Evolutionary conservation across 768 basidiomycete genomes (phyloP), one percentile per base, ranked within the genome.

Genomic region (Mycena crocata): DNA sequence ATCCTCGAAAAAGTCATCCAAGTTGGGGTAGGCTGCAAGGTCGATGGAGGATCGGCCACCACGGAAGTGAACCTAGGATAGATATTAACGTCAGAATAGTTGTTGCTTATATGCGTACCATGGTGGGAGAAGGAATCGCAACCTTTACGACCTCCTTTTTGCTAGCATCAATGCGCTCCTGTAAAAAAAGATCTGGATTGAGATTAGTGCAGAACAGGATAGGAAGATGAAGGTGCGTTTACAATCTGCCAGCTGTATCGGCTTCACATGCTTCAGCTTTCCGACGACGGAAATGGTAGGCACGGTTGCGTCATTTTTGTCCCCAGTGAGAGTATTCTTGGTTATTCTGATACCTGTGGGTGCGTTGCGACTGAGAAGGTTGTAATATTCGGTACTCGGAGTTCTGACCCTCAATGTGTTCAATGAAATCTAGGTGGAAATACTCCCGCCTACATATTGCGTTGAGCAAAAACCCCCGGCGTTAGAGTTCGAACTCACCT

Each of bases 391-490:
- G 10, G 24, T 42, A 34, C 12, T 24, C 6, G 39, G 44, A 21
- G 24, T 3, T 21, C 32, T 34, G 6, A 57, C 64, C 70, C 52
- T 68, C 60, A 39, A 71, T 55, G 37, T 68, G 67, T 37, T 71
- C 60, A 23, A 71, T 67, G 49, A 71, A 71, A 58, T 71, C 70
- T 68, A 66, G 64, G 64, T 68, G 70, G 46, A 68, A 71, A 51
- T 67, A 68, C 57, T 68, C 67, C 12, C 70, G 40, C 57, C 69
- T 66, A 23, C 54, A 31, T 23, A 13, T 9, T 12, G 48, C 26
- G 30, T 64, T n/a, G 30, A 68, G 63, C 15, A 12, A 14, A 14
- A 13, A n/a, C n/a, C 59, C 15, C 10, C 19, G 35, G 8, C n/a
- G 4, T 19, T 15, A 31, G 8, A 17, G 48, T 39, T 15, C 26